Base-by-base conservation (phyloP, 495 filamentous ascomycete species). In the Podospora fimiseda region DNA sequence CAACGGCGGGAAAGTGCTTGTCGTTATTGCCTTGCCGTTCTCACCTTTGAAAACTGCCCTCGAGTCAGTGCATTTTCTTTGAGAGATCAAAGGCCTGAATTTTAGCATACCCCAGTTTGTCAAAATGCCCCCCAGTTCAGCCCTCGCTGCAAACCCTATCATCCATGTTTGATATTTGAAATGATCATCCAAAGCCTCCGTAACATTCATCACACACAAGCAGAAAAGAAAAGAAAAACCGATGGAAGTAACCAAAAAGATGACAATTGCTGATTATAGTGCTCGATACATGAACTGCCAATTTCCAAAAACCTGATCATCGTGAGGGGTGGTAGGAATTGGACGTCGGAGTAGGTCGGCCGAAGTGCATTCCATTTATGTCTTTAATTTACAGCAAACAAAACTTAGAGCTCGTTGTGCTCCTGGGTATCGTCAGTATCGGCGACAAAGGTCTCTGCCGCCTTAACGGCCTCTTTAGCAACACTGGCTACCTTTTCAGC, bases 351-450 rank as follows among this genome's bases (percentile, higher is more conserved):
- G n/a, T n/a, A n/a, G n/a, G n/a, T n/a, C n/a, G n/a, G n/a, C n/a
- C n/a, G n/a, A n/a, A n/a, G n/a, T n/a, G n/a, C n/a, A n/a, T n/a
- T n/a, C n/a, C n/a, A n/a, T n/a, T n/a, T n/a, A n/a, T 23, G 24
- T 36, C 24, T 13, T 3, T 9, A 5, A 3, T 14, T 15, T 9
- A 43, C 8, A 14, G 39, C n/a, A n/a, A n/a, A n/a, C n/a, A n/a
- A n/a, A n/a, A n/a, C n/a, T 61, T 61, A 80, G 54, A 80, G 71
- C 58, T 80, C 78, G 56, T 75, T 74, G 60, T 78, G 76, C 55
- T 77, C 76, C 62, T 78, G 70, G 27, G 51, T 55, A 50, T 79
- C 76, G 47, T 80, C 75, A 24, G 72, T 74, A 47, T 80, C 74
- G 30, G 70, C 67, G 43, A 75, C 16, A 3, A 74, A 53, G 9